Percentiles rank a stretch among this genome's conserved stretches.
phyloP scores from a whole-genome alignment of 768 basidiomycete genomes.

The Amanita phalloides region DNA sequence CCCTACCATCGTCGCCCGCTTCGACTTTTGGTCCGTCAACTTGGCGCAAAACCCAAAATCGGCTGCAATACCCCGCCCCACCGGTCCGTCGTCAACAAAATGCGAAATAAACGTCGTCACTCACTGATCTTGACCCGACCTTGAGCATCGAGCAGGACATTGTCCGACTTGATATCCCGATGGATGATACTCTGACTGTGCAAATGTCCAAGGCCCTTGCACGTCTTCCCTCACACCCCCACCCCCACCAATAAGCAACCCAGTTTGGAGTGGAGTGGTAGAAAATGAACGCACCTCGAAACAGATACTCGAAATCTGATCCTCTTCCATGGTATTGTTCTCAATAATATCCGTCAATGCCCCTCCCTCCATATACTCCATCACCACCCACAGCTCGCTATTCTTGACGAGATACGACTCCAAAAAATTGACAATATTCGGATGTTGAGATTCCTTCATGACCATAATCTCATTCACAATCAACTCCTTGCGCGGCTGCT shows the following conservation, averaged over 20 bases:
- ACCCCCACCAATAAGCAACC: background rate
- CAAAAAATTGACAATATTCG: conserved; percentile 94
- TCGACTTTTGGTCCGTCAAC: conserved; percentile 91
- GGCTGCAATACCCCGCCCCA: conserved; percentile 32
- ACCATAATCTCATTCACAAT: conserved; percentile 98
- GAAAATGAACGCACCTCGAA: conserved; percentile 56
- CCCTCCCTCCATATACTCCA: conserved; percentile 99
- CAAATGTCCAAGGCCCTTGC: conserved; percentile 87
- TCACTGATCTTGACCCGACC: conserved; percentile 96
- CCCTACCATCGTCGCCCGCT: conserved; percentile 97
- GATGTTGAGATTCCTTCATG: conserved; percentile 97
- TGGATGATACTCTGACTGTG: conserved; percentile 95
- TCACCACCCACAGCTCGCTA: conserved; percentile 92
- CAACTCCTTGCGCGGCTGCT: conserved; percentile 93
- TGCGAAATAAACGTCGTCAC: conserved; percentile 19
- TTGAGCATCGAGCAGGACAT: conserved; percentile 84
- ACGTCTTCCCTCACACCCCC: conserved; percentile 39
- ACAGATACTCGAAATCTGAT: conserved; percentile 88
- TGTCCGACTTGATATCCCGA: conserved; percentile 95
- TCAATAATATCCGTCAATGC: conserved; percentile 97
- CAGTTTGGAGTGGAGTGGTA: background rate
- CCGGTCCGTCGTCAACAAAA: background rate
- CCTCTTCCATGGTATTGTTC: conserved; percentile 90
- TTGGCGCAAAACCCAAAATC: conserved; percentile 98
- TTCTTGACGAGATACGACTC: conserved; percentile 84